Conservation (phyloP, 306 rosid species). For the Gleditsia sinensis region DNA sequence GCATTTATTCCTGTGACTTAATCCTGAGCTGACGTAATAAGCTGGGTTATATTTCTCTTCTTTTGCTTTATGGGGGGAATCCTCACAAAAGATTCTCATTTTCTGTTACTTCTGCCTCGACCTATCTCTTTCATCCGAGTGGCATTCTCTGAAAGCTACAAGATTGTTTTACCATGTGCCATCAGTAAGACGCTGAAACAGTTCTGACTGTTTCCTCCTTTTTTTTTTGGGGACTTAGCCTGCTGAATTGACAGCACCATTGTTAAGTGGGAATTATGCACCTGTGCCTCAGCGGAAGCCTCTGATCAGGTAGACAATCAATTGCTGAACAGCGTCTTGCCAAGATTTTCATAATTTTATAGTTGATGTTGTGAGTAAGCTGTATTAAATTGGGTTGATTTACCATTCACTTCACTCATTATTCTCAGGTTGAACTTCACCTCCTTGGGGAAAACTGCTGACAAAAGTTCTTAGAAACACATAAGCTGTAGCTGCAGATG, state of each 20-base stretch:
- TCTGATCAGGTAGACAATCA: constrained; percentile 63
- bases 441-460: constrained; percentile 71
- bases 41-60: neutral
- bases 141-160: neutral
- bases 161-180: neutral
- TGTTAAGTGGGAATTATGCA: constrained; percentile 46
- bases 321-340: neutral
- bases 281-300: constrained; percentile 61
- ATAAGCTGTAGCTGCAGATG: constrained; percentile 23
- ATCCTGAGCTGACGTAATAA: neutral
- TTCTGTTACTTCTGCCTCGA: constrained; percentile 6
- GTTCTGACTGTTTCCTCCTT: constrained; percentile 28
- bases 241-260: constrained; percentile 65
- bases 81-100: neutral
- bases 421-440: constrained; percentile 82
- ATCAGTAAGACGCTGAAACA: constrained; percentile 14
- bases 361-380: constrained; percentile 2
- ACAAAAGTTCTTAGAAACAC: constrained; percentile 55
- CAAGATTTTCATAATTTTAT: constrained; percentile 16
- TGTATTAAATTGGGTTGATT: constrained; percentile 17
- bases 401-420: constrained; percentile 17
- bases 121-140: neutral
- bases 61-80: neutral
- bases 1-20: constrained; percentile 13
- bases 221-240: constrained; percentile 49